Percentiles rank a stretch among this genome's conserved stretches.
phyloP scores from a whole-genome alignment of 2,329 filamentous ascomycete species.

The Pseudonectria foliicola region DNA sequence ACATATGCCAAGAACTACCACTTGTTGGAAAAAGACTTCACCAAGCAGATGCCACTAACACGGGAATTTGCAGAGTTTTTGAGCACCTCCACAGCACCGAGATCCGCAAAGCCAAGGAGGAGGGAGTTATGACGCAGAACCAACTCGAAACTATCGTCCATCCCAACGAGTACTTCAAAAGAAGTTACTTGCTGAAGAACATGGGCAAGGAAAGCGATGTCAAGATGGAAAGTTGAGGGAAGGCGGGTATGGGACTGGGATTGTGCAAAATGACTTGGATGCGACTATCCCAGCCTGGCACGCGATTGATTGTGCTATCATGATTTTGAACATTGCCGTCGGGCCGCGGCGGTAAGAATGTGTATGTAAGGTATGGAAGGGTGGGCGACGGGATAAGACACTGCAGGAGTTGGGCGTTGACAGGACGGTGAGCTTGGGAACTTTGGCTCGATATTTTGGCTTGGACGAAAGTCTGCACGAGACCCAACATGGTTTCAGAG shows the following conservation, averaged over 20 bases:
- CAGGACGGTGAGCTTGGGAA: too few relatives aligned
- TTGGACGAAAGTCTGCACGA: too few relatives aligned
- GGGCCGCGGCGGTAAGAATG: too few relatives aligned
- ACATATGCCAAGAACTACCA: neutral
- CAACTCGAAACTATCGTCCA: slow-evolving; percentile 94
- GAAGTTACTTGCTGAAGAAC: slow-evolving; percentile 84
- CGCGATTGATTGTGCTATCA: too few relatives aligned
- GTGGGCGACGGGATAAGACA: too few relatives aligned
- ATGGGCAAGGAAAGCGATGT: slow-evolving; percentile 51
- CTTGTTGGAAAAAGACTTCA: neutral
- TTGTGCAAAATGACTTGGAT: slow-evolving; percentile 14
- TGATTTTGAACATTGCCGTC: too few relatives aligned
- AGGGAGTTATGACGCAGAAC: slow-evolving; percentile 60
- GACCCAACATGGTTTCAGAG: too few relatives aligned
- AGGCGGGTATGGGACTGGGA: neutral
- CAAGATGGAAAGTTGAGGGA: slow-evolving; percentile 50
- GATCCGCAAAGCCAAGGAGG: slow-evolving; percentile 69
- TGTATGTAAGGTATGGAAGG: too few relatives aligned
- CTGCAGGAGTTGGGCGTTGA: too few relatives aligned
- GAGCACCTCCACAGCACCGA: slow-evolving; percentile 77
- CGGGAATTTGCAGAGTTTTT: slow-evolving; percentile 60
- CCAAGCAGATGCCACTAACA: neutral
- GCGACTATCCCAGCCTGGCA: slow-evolving; percentile 1
- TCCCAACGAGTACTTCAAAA: slow-evolving; percentile 96
- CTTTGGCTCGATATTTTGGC: too few relatives aligned